Evolutionary conservation across 345 rosid species (phyloP), one percentile per base, ranked within the genome.

Genomic region (Rhodamnia rubescens): DNA sequence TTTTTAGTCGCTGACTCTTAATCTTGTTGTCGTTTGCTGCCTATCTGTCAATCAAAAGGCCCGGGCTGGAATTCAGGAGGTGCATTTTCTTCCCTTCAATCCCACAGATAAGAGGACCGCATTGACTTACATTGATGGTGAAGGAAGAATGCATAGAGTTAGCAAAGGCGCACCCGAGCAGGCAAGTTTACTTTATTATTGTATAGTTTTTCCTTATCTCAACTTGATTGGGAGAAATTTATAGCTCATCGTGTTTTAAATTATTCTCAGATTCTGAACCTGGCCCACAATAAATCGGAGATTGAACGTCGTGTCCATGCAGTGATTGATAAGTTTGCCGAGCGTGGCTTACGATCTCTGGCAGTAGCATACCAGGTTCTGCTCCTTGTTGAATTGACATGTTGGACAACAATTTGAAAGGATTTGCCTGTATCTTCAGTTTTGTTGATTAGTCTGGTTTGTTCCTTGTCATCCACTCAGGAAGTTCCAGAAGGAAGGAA

Each of bases 91-190:
- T 88, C 99, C 99, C 5, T 97, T 97, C 86, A 97, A 97, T 85
- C 99, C 99, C 44, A 96, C 99, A 54, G 99, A 97, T 87, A 97
- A 96, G 94, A 92, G 99, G 80, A 97, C 98, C 12, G 99, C 99
- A 61, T 90, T 97, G 86, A 97, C 99, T 27, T 97, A 96, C 83
- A 87, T 92, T 85, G 99, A 95, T 83, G 49, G 85, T 89, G 91
- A 91, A 36, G 98, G 95, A 87, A 96, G 91, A 94, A 95, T 95
- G 99, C 98, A 94, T 83, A 93, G 99, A 91, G 99, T 97, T 85
- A 97, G 98, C 91, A 97, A 97, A 92, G 99, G 99, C 84, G 99
- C 99, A 82, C 99, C 99, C 1, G 99, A 97, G 90, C 99, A 97
- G 98, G 99, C 96, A 90, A 85, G 55, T 51, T 85, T 54, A 40